Evolutionary conservation across 306 rosid species (phyloP), one percentile per base, ranked within the genome.

Genomic region (Crotalaria pallida): DNA sequence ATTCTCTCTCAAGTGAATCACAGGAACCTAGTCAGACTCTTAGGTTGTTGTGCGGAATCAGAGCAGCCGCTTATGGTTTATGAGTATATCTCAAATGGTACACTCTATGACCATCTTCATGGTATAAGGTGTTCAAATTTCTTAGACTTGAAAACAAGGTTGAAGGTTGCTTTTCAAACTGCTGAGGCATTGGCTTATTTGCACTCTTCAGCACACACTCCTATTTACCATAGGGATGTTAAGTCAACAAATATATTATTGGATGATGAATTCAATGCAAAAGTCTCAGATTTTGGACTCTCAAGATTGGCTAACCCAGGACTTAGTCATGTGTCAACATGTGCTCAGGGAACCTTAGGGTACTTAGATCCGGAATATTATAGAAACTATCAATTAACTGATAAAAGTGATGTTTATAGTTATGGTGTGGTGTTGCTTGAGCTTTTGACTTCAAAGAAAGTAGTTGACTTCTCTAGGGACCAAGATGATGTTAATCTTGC

Each of bases 301-400:
- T 94, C 99, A 1, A 86, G 97, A 79, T 77, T 94, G 86, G 99
- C 97, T 74, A 69, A 65, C 67, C 96, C 92, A 1, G 99, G 97
- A 21, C 69, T 91, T 29, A 94, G 99, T 60, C 99, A 94, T 23
- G 92, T 91, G 12, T 88, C 99, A 51, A 94, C 99, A 21, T 94
- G 97, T 80, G 99, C 99, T 81, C 99, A 91, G 40, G 99, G 99
- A 65, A 94, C 99, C 2, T 59, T 95, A 2, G 99, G 99, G 16
- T 95, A 91, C 83, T 79, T 91, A 61, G 99, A 95, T 76, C 97
- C 99, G 2, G 97, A 95, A 60, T 95, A 95, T 83, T 95, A 95
- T 27, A 78, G 89, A 1, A 95, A 84, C 81, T 95, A 86, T 65
- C 96, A 89, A 33, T 72, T 95, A 67, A 88, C 92, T 5, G 99